Percentiles rank a stretch among this genome's conserved stretches.
phyloP scores from a whole-genome alignment of 345 rosid genomes.

The Gossypium stocksii region DNA sequence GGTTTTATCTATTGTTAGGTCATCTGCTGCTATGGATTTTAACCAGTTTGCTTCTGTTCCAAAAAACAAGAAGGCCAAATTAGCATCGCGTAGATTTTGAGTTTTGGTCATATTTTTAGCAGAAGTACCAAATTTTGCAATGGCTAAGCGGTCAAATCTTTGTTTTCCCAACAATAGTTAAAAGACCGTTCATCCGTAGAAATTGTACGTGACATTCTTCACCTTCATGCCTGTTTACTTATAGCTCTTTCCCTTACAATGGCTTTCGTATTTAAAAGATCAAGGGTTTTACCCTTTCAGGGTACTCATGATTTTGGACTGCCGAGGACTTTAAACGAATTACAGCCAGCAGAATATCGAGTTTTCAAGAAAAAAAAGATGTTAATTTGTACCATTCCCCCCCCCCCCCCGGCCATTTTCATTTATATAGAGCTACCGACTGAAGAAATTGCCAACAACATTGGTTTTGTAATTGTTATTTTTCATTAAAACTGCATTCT shows the following conservation, averaged over 20 bases:
- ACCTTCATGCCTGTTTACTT: background rate
- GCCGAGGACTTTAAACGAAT: background rate
- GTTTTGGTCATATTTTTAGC: background rate
- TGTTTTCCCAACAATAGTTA: background rate
- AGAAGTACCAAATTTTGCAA: no score
- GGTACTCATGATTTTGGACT: background rate
- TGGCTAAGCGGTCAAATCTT: background rate
- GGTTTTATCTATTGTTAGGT: constrained; percentile 30
- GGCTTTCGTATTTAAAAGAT: background rate
- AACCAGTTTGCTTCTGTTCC: constrained; percentile 59
- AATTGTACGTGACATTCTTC: background rate
- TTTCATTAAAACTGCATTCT: background rate
- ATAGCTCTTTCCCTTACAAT: background rate
- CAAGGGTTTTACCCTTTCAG: background rate
- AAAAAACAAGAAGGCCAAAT: constrained; percentile 12
- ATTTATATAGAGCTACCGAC: background rate
- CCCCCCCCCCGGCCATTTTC: background rate
- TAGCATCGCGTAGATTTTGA: background rate
- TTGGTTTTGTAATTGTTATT: background rate
- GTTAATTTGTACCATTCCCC: background rate
- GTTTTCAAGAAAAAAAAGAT: background rate
- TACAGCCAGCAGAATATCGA: background rate
- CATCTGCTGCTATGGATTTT: constrained; percentile 42
- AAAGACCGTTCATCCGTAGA: background rate
- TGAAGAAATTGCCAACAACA: background rate